phyloP scores from a whole-genome alignment of 768 basidiomycete genomes.

The Pleurotus tuoliensis region DNA sequence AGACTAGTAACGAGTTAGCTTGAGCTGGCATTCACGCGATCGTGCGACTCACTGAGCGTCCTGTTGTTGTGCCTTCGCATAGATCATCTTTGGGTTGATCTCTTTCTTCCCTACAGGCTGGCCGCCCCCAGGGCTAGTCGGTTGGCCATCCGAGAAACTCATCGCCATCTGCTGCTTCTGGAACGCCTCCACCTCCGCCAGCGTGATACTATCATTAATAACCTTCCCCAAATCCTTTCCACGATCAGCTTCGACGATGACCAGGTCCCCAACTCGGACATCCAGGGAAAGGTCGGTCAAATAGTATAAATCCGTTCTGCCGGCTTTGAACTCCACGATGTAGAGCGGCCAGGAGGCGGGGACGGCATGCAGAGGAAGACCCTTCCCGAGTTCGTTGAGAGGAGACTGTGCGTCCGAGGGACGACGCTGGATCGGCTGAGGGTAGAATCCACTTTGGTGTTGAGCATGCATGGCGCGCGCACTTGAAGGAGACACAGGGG shows the following conservation, averaged over 20 bases:
- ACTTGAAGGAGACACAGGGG: conserved; percentile 54
- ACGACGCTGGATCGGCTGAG: conserved; percentile 31
- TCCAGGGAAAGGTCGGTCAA: conserved; percentile 58
- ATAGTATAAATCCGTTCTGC: conserved; percentile 93
- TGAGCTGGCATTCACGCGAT: too few species aligned
- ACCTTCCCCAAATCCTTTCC: conserved; percentile 92
- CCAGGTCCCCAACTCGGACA: conserved; percentile 83
- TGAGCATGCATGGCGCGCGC: conserved; percentile 39
- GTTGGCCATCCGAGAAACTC: conserved; percentile 25
- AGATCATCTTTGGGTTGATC: conserved; percentile 96
- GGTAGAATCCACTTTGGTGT: conserved; percentile 38
- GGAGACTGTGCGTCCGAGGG: conserved; percentile 34
- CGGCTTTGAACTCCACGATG: conserved; percentile 98
- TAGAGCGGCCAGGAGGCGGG: conserved; percentile 85
- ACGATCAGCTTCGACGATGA: conserved; percentile 95
- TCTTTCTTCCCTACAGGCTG: conserved; percentile 66
- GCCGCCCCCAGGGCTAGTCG: conserved; percentile 28
- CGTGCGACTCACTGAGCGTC: conserved; percentile 63
- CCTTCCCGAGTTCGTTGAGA: conserved; percentile 74
- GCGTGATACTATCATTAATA: conserved; percentile 85
- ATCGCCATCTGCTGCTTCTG: conserved; percentile 74
- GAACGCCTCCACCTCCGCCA: conserved; percentile 87
- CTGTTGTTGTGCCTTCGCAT: conserved; percentile 76
- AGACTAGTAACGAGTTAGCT: conserved; percentile 39
- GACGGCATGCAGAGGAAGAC: conserved; percentile 81